Conservation (phyloP, 352 stramenopile species). For the Phytophthora europaea region DNA sequence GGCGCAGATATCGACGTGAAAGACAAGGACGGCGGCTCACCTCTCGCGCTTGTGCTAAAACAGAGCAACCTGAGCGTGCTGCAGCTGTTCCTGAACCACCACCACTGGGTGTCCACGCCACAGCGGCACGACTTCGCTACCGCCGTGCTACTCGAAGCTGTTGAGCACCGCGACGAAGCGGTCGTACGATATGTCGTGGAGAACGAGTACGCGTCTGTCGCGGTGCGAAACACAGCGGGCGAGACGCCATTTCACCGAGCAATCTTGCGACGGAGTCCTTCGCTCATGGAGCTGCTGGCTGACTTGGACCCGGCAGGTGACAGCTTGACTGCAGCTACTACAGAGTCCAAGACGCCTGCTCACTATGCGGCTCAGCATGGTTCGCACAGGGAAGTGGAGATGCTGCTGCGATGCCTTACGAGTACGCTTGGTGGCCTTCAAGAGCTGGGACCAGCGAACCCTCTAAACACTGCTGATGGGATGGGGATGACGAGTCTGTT, state of each 20-base stretch:
- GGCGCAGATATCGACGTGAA: constrained; percentile 28
- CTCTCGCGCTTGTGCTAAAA: constrained; percentile 21
- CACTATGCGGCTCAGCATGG: constrained; percentile 27
- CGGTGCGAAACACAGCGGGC: constrained; percentile 6
- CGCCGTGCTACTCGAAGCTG: constrained; percentile 19
- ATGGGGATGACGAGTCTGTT: constrained; percentile 17
- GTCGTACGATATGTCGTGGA: constrained; percentile 33
- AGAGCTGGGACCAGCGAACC: constrained; percentile 11
- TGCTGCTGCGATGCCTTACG: constrained; percentile 12
- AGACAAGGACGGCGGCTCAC: constrained; percentile 17
- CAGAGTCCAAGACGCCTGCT: constrained; percentile 4
- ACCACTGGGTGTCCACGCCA: constrained; percentile 25
- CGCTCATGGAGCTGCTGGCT: constrained; percentile 27
- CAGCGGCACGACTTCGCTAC: constrained; percentile 22
- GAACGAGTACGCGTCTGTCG: constrained; percentile 18
- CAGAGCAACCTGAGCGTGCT: constrained; percentile 18
- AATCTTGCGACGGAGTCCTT: constrained; percentile 8
- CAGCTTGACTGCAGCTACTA: constrained; percentile 1
- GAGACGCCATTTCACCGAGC: constrained; percentile 35
- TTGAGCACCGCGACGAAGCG: constrained; percentile 8
- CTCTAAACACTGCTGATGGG: constrained; percentile 6
- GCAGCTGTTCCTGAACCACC: constrained; percentile 39
- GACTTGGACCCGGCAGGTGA: constrained; percentile 18
- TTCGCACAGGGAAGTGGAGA: constrained; percentile 20
- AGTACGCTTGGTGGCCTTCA: constrained; percentile 10